These are phyloP conservation scores for Emergomyces pasteurianus DNA, from an alignment of 2,329 filamentous ascomycete genomes.

Conservation along the genomic window DNA sequence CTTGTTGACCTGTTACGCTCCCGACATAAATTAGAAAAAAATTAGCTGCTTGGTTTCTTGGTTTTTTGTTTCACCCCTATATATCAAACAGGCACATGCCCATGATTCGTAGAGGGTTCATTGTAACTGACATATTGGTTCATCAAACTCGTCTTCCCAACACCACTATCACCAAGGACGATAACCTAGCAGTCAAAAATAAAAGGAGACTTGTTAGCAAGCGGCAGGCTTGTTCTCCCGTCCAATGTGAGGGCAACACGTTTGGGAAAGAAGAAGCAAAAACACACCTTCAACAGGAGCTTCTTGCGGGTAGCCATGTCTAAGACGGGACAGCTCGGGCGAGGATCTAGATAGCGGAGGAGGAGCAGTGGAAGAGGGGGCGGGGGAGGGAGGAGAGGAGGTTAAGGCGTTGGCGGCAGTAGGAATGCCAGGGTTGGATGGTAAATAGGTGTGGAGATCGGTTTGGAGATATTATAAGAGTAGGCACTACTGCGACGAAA, in stretches of 20 bases:
- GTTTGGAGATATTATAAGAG: neutral
- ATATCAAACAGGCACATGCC: neutral
- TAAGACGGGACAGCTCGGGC: neutral
- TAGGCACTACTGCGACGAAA: neutral
- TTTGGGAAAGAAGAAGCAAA: constrained; percentile 10
- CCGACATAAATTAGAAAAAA: neutral
- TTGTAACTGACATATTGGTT: constrained; percentile 89
- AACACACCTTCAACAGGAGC: constrained; percentile 70
- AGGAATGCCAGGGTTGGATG: neutral
- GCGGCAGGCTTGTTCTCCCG: neutral
- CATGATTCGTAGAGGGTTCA: neutral
- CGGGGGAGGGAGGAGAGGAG: too few species aligned
- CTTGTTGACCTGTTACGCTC: constrained; percentile 77
- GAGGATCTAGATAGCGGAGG: neutral
- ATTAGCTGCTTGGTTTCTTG: neutral
- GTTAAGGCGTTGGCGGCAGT: neutral
- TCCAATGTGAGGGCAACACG: neutral
- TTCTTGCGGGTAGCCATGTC: constrained; percentile 74
- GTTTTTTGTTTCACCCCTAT: neutral
- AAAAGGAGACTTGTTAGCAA: constrained; percentile 8
- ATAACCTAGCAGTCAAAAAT: constrained; percentile 58
- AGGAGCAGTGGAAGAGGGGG: neutral
- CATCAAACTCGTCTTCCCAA: constrained; percentile 99
- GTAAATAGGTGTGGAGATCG: neutral
- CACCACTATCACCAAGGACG: constrained; percentile 96